These are phyloP conservation scores for Fusarium sp. DNA, from an alignment of 2,329 filamentous ascomycete species.

Conservation along the genomic window DNA sequence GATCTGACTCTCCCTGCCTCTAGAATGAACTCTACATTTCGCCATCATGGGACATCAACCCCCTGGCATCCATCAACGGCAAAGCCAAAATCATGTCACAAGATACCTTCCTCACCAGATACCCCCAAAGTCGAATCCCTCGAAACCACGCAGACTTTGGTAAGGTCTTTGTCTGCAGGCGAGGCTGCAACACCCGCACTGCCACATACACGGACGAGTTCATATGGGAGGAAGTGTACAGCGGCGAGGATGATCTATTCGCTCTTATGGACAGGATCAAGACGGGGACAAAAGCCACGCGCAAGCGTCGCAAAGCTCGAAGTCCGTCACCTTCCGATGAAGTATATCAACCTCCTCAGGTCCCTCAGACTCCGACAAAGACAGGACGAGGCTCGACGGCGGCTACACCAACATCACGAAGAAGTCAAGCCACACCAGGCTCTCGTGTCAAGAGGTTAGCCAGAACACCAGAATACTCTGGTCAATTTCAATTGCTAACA, in stretches of 20 bases:
- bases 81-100: constrained; percentile 85
- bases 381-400: constrained; percentile 46
- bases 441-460: constrained; percentile 52
- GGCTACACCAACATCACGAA: constrained; percentile 51
- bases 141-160: constrained; percentile 80
- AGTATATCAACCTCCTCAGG: constrained; percentile 54
- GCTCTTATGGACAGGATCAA: constrained; percentile 76
- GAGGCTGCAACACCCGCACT: constrained; percentile 90
- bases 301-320: constrained; percentile 51
- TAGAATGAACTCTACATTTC: constrained; percentile 95
- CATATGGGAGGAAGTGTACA: constrained; percentile 87
- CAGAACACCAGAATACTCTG: neutral
- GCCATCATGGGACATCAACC: constrained; percentile 86
- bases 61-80: constrained; percentile 89
- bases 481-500: constrained; percentile 12
- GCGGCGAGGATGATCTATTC: constrained; percentile 73
- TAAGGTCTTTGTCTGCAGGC: constrained; percentile 89
- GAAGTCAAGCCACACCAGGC: constrained; percentile 51
- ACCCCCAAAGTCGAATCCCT: constrained; percentile 81
- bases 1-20: constrained; percentile 8
- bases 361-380: constrained; percentile 57
- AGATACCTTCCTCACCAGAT: constrained; percentile 73
- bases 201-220: constrained; percentile 95
- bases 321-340: constrained; percentile 52
- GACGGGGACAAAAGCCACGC: constrained; percentile 77